Evolutionary conservation across 148 eudicot species (phyloP).

Genomic region (Talinum fruticosum): DNA sequence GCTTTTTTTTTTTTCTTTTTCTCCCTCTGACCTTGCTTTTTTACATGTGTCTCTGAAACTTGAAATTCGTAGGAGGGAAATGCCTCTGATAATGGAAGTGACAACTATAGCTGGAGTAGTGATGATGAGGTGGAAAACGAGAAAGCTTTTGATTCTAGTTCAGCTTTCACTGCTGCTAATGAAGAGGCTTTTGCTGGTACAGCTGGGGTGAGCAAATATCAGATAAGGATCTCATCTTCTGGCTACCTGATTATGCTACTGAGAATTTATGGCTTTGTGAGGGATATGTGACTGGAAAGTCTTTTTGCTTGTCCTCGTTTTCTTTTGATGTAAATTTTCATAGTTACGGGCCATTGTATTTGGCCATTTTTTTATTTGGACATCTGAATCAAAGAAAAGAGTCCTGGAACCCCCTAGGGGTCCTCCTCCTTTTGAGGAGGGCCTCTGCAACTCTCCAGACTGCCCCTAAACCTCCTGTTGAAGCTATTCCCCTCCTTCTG

Average conservation of each 20-base stretch:
- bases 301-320: background rate
- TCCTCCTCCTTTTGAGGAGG: too few species aligned
- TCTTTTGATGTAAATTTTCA: background rate
- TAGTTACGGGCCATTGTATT: background rate
- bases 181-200: conserved; percentile 20
- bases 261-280: background rate
- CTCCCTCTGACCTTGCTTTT: background rate
- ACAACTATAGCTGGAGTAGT: conserved; percentile 54
- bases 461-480: too few species aligned
- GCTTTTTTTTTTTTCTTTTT: background rate
- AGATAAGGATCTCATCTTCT: background rate
- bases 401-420: too few species aligned
- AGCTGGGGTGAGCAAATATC: conserved; percentile 44
- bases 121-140: conserved; percentile 65
- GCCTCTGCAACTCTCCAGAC: too few species aligned
- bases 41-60: background rate
- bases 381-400: too few species aligned
- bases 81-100: conserved; percentile 25
- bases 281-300: background rate
- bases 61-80: conserved; percentile 35
- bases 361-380: too few species aligned
- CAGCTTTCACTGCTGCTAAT: conserved; percentile 31
- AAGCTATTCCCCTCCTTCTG: too few species aligned
- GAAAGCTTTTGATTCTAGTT: conserved; percentile 31
- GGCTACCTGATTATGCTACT: background rate